Base-by-base conservation (phyloP, 164 flowering plant genomes). In the Cinnamomum chago region DNA sequence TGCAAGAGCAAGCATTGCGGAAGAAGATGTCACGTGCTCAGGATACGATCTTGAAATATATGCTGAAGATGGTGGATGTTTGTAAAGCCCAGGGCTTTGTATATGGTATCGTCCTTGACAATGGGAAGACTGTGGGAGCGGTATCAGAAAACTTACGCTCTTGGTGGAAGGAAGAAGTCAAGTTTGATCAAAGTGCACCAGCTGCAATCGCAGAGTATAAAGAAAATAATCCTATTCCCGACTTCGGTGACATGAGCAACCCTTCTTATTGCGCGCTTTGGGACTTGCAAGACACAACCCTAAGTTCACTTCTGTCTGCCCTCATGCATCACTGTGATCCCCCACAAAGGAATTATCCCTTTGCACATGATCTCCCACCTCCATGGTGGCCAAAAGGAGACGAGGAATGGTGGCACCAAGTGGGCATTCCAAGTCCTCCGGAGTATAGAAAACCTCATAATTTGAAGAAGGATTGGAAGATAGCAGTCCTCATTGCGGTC, bases 101-200 rank as follows among this genome's bases (percentile, higher is more conserved):
- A 2, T 88, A 88, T 74, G 90, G 91, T 28, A 89, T 89, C 30
- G 82, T 89, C 67, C 93, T 93, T 0, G 93, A 92, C 85, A 92
- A 90, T 66, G 97, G 97, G n/a, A 90, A 92, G 71, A 93, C 97
- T 0, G 94, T 89, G 51, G 88, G 90, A n/a, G 97, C 94, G 11
- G 90, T 94, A 1, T 92, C 92, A 5, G 97, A 92, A 71, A 89
- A 90, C 69, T 89, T 92, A 3, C 82, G 89, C 1, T 87, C 79
- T 3, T 88, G 92, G 92, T 88, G 90, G 92, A 87, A 87, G 71
- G 92, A 88, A 73, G 87, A 87, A 68, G 90, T 89, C 5, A 73
- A 84, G 68, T 89, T 89, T 76, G 90, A 89, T 70, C 73, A 83
- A 65, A 86, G 86, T 72, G 90, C 87, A 18, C 90, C 90, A 3